A percentile compares a stretch with the other conserved stretches of the same genome.
Evolutionary conservation across 305 asterid species (phyloP).

Genomic region (Fraxinus xanthoxyloides): DNA sequence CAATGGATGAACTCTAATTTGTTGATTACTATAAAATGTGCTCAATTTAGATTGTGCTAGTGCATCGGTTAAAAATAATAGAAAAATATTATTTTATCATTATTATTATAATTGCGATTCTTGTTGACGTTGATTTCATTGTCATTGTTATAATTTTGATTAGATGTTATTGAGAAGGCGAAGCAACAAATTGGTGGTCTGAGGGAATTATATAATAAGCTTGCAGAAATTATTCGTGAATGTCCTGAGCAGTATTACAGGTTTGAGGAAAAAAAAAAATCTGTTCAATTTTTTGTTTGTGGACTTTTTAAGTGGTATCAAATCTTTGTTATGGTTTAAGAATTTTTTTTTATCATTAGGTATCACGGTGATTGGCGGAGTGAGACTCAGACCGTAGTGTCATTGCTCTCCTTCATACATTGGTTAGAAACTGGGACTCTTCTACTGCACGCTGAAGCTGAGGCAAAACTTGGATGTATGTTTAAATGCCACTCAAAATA

Average conservation of each 20-base stretch:
- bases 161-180: conserved; percentile 79
- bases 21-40: background rate
- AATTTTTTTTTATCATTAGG: conserved; percentile 30
- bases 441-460: conserved; percentile 76
- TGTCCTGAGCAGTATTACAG: conserved; percentile 84
- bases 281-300: conserved; percentile 3
- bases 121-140: conserved; percentile 3
- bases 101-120: background rate
- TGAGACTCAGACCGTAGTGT: conserved; percentile 74
- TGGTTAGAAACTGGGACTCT: conserved; percentile 77
- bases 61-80: background rate
- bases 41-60: background rate
- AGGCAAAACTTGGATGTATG: conserved; percentile 88
- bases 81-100: background rate
- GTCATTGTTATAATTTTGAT: conserved; percentile 20
- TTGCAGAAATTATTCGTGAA: conserved; percentile 63
- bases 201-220: conserved; percentile 51
- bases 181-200: conserved; percentile 53
- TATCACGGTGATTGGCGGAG: conserved; percentile 85
- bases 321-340: conserved; percentile 5
- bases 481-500: conserved; percentile 16
- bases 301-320: conserved; percentile 8
- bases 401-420: conserved; percentile 81
- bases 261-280: conserved; percentile 30
- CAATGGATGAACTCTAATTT: background rate